Conservation (phyloP, 192 early-diverging fungal genomes). For the Nowakowskiella sp. region DNA sequence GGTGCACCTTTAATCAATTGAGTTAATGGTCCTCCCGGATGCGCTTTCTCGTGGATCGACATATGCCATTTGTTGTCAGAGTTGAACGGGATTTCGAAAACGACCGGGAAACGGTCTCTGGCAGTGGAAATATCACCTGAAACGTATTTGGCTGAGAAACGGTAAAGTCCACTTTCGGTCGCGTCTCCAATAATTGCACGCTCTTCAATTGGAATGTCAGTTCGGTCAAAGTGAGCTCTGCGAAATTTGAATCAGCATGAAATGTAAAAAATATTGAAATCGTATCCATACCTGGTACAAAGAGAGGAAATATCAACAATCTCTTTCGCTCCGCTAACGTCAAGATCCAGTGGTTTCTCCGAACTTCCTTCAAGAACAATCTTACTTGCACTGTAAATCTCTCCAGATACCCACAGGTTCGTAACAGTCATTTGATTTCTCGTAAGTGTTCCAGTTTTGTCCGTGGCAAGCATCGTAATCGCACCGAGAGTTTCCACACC, state of each 20-base stretch:
- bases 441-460: constrained; percentile 96
- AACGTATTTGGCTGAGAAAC: constrained; percentile 68
- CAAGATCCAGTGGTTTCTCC: constrained; percentile 25
- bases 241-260: not conserved
- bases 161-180: constrained; percentile 84
- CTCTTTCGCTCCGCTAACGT: constrained; percentile 59
- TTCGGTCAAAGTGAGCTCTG: constrained; percentile 84
- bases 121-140: constrained; percentile 59
- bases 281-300: constrained; percentile 41
- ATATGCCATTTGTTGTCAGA: constrained; percentile 85
- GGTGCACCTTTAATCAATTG: constrained; percentile 93
- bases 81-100: constrained; percentile 95
- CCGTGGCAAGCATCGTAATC: constrained; percentile 91
- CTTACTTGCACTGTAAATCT: constrained; percentile 44
- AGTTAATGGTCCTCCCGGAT: constrained; percentile 59
- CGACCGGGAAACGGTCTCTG: constrained; percentile 63
- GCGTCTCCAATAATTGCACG: constrained; percentile 83
- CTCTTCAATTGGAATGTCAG: constrained; percentile 73
- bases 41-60: constrained; percentile 75
- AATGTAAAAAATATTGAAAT: not conserved
- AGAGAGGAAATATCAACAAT: constrained; percentile 72
- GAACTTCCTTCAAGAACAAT: constrained; percentile 7
- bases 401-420: constrained; percentile 75
- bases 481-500: constrained; percentile 96
- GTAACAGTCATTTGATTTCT: constrained; percentile 95